A percentile compares a stretch with the other conserved stretches of the same genome.
These are phyloP conservation scores for Amanita pallidorosea DNA, from an alignment of 768 basidiomycete species.

Conservation along the genomic window DNA sequence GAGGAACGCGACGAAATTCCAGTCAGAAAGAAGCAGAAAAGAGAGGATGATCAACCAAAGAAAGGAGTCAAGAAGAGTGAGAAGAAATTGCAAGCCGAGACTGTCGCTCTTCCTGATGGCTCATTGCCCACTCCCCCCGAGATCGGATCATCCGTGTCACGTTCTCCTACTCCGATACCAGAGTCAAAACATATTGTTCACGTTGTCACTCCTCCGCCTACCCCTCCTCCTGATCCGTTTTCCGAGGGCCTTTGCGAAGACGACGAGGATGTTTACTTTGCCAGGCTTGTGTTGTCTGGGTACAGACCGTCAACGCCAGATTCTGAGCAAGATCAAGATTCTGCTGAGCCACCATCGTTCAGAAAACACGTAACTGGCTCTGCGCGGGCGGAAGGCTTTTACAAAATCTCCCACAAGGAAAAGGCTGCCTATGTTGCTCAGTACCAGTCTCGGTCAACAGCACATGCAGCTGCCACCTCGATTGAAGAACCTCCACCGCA, in stretches of 20 bases:
- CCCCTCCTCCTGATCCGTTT: slow-evolving; percentile 43
- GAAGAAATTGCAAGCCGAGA: slow-evolving; percentile 25
- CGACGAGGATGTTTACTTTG: slow-evolving; percentile 84
- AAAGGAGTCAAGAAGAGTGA: slow-evolving; percentile 26
- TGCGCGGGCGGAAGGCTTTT: slow-evolving; percentile 89
- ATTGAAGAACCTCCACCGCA: slow-evolving; percentile 38
- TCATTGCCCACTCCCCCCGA: slow-evolving; percentile 38
- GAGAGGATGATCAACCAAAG: slow-evolving; percentile 20
- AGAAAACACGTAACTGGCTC: slow-evolving; percentile 77
- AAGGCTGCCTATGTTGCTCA: slow-evolving; percentile 91
- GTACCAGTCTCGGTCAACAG: slow-evolving; percentile 55
- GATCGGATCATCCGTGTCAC: slow-evolving; percentile 41
- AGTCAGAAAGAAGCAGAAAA: slow-evolving; percentile 33
- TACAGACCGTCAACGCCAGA: slow-evolving; percentile 15
- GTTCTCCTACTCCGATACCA: slow-evolving; percentile 34
- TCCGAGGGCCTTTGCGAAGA: slow-evolving; percentile 59
- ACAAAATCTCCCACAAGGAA: slow-evolving; percentile 87
- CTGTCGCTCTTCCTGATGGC: slow-evolving; percentile 39
- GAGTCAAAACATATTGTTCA: slow-evolving; percentile 22
- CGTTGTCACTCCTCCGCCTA: slow-evolving; percentile 26
- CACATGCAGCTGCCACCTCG: slow-evolving; percentile 28
- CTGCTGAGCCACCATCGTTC: slow-evolving; percentile 37
- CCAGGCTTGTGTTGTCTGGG: slow-evolving; percentile 47
- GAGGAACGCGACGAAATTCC: slow-evolving; percentile 32
- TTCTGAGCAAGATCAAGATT: slow-evolving; percentile 12